Conservation (phyloP, 2,329 filamentous ascomycete genomes). For the Alternaria atra region DNA sequence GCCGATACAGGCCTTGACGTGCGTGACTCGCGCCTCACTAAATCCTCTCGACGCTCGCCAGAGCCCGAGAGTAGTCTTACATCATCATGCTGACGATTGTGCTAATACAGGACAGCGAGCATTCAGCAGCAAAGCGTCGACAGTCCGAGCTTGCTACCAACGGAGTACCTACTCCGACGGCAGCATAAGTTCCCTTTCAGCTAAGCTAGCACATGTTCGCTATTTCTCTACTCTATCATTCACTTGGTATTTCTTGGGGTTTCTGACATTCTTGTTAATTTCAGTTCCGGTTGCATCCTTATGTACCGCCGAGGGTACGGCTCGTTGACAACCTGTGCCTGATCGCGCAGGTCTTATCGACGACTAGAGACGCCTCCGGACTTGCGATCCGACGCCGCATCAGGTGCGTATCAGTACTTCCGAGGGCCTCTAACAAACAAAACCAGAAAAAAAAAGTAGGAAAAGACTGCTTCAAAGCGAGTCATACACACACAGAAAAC, state of each 20-base stretch:
- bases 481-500: slow-evolving; percentile 12
- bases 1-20: slow-evolving; percentile 58
- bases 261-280: slow-evolving; percentile 36
- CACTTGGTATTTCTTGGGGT: slow-evolving; percentile 20
- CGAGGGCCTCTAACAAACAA: slow-evolving; percentile 28
- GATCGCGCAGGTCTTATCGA: slow-evolving; percentile 6
- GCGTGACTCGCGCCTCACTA: slow-evolving; percentile 44
- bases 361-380: slow-evolving; percentile 9
- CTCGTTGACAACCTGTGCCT: slow-evolving; percentile 18
- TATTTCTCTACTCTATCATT: slow-evolving; percentile 21
- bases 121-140: slow-evolving; percentile 44
- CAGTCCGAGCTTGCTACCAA: slow-evolving; percentile 41
- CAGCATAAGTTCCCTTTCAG: slow-evolving; percentile 40
- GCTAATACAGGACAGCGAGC: slow-evolving; percentile 51
- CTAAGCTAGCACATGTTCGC: slow-evolving; percentile 45
- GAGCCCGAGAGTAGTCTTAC: slow-evolving; percentile 31
- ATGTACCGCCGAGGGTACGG: slow-evolving; percentile 20
- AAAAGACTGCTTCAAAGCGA: slow-evolving; percentile 26
- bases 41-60: slow-evolving; percentile 27
- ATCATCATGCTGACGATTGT: slow-evolving; percentile 43
- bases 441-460: slow-evolving; percentile 41
- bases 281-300: slow-evolving; percentile 37
- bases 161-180: slow-evolving; percentile 40
- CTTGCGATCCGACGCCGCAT: slow-evolving; percentile 13
- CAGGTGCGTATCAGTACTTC: slow-evolving; percentile 28